Percentiles rank a stretch among this genome's conserved stretches.
phyloP scores from a whole-genome alignment of 345 rosid genomes.

The Salix dunnii region DNA sequence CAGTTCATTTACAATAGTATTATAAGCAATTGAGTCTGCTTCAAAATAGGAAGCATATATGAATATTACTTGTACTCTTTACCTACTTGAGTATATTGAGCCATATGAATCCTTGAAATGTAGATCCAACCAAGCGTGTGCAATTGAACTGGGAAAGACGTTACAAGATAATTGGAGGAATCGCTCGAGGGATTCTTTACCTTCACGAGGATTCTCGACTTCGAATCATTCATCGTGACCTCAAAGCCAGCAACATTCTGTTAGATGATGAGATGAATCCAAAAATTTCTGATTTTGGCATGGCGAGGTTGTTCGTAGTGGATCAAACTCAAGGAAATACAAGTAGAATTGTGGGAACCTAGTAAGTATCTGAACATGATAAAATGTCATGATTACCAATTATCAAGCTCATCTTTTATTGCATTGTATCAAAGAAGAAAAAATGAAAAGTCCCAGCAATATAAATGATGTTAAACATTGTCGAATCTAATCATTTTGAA shows the following conservation, averaged over 20 bases:
- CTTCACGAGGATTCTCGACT: constrained; percentile 14
- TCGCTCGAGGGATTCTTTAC: constrained; percentile 12
- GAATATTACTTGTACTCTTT: too few species aligned
- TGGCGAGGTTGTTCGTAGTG: constrained; percentile 6
- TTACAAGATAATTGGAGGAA: constrained; percentile 9
- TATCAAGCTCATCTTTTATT: neutral
- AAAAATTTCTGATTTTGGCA: neutral
- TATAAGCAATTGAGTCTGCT: too few species aligned
- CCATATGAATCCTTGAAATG: neutral
- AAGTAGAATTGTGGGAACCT: constrained; percentile 15
- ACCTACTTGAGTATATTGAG: neutral
- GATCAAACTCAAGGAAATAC: constrained; percentile 12
- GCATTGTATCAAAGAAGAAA: too few species aligned
- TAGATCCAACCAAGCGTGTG: neutral
- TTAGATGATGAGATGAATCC: too few species aligned
- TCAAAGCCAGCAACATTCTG: too few species aligned
- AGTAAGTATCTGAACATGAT: neutral
- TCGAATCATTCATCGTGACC: neutral
- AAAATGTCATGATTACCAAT: neutral
- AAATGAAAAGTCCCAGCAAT: too few species aligned
- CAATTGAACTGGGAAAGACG: constrained; percentile 10
- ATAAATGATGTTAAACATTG: too few species aligned
- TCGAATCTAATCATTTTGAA: too few species aligned
- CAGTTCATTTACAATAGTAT: too few species aligned
- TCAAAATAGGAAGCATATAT: too few species aligned